Evolutionary conservation across 2,329 filamentous ascomycete genomes (phyloP).

Genomic region (Pseudopithomyces chartarum): DNA sequence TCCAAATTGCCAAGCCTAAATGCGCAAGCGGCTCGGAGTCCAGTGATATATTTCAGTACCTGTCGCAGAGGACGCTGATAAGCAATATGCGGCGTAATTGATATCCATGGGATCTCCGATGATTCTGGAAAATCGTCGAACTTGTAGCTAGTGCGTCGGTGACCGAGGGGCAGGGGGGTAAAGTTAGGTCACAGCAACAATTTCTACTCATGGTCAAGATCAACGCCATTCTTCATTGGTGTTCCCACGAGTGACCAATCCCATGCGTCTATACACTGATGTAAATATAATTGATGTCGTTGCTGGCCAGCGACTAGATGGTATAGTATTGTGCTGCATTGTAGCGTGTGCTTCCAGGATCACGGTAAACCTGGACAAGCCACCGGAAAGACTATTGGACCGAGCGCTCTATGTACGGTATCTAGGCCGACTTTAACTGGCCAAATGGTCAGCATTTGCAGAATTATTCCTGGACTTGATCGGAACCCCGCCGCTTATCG

Average conservation of each 20-base stretch:
- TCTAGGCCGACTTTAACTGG: background rate
- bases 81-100: too few relatives aligned
- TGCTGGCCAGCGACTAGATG: too few relatives aligned
- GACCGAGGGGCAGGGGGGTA: background rate
- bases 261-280: too few relatives aligned
- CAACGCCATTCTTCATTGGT: background rate
- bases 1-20: background rate
- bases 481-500: background rate
- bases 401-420: background rate
- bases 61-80: too few relatives aligned
- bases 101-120: background rate
- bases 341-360: too few relatives aligned
- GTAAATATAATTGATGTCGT: too few relatives aligned
- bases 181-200: background rate
- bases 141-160: background rate
- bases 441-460: background rate
- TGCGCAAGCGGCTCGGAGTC: background rate
- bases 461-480: too few relatives aligned
- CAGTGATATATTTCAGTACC: background rate
- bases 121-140: background rate
- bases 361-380: too few relatives aligned
- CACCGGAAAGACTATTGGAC: background rate
- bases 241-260: background rate
- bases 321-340: too few relatives aligned
- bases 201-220: background rate